Percentiles rank a stretch among this genome's conserved stretches.
Conservation (phyloP, 2,329 filamentous ascomycete species). For the Epicoccum sorghinum region DNA sequence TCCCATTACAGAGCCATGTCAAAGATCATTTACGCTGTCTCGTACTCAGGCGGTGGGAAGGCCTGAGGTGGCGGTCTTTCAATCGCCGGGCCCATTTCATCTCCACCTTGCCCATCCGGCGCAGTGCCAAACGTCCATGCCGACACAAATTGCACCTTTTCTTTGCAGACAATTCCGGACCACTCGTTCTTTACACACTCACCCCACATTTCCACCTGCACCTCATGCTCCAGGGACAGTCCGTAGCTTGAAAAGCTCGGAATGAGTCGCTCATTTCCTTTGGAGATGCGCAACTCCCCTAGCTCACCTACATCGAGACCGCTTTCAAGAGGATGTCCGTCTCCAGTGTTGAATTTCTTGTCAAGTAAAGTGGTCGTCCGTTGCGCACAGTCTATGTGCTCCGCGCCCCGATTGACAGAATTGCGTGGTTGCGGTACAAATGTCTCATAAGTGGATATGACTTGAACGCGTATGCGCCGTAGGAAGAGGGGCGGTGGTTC, state of each 20-base stretch:
- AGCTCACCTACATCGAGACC: slow-evolving; percentile 22
- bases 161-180: slow-evolving; percentile 20
- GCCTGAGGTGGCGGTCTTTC: slow-evolving; percentile 8
- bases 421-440: slow-evolving; percentile 23
- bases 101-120: not conserved
- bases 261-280: slow-evolving; percentile 8
- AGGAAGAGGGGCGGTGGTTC: slow-evolving; percentile 31
- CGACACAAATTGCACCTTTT: slow-evolving; percentile 27
- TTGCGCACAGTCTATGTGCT: slow-evolving; percentile 12
- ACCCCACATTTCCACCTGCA: slow-evolving; percentile 34
- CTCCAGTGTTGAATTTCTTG: slow-evolving; percentile 21
- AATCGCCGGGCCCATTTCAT: not conserved
- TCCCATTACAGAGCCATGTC: not conserved
- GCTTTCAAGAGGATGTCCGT: slow-evolving; percentile 24
- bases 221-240: slow-evolving; percentile 27
- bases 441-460: slow-evolving; percentile 19
- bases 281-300: slow-evolving; percentile 10
- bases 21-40: not conserved
- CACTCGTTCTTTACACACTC: slow-evolving; percentile 37
- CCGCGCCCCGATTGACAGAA: slow-evolving; percentile 6
- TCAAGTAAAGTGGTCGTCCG: slow-evolving; percentile 24
- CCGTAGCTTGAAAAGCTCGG: slow-evolving; percentile 39
- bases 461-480: slow-evolving; percentile 30
- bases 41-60: slow-evolving; percentile 15
- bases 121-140: slow-evolving; percentile 11